phyloP scores from a whole-genome alignment of 1,284 basidiomycete species.

The Ustilago lituana region DNA sequence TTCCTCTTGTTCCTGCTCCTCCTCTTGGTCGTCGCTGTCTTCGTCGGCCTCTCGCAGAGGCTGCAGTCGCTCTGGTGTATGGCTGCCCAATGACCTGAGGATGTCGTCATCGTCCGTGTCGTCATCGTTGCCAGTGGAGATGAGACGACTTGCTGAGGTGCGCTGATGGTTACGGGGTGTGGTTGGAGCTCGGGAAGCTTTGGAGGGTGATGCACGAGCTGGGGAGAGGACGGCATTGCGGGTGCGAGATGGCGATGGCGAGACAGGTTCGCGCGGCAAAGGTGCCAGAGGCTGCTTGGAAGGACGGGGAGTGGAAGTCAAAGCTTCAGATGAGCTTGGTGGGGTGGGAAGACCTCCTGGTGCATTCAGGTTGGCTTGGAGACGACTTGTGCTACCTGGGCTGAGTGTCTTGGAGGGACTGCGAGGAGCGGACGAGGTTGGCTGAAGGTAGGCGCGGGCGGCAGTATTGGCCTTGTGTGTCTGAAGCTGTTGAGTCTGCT shows the following conservation, averaged over 20 bases:
- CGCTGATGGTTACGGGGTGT: conserved; percentile 17
- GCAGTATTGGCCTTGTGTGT: conserved; percentile 8
- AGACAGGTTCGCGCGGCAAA: conserved; percentile 31
- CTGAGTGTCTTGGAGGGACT: conserved; percentile 9
- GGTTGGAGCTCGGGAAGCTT: conserved; percentile 1
- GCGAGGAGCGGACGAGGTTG: conserved; percentile 5
- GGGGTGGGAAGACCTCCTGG: conserved; percentile 42
- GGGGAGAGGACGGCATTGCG: conserved; percentile 18
- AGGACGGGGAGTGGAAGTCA: conserved; percentile 27
- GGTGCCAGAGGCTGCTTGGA: conserved; percentile 15
- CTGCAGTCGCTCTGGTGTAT: conserved; percentile 12
- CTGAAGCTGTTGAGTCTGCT: conserved; percentile 27
- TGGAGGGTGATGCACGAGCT: conserved; percentile 15
- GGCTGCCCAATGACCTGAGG: conserved; percentile 1
- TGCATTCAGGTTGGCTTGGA: conserved; percentile 21
- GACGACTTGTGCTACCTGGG: conserved; percentile 1
- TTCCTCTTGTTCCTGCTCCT: conserved; percentile 29
- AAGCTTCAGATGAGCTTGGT: conserved; percentile 33
- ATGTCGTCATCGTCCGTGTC: conserved; percentile 16
- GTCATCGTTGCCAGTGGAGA: background rate
- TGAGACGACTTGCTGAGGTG: conserved; percentile 2
- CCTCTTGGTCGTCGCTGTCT: conserved; percentile 12
- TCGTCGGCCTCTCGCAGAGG: conserved; percentile 11
- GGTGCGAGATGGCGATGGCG: conserved; percentile 38
- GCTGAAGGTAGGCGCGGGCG: conserved; percentile 1